phyloP scores from a whole-genome alignment of 2,329 filamentous ascomycete genomes.

The Beauveria sp. region DNA sequence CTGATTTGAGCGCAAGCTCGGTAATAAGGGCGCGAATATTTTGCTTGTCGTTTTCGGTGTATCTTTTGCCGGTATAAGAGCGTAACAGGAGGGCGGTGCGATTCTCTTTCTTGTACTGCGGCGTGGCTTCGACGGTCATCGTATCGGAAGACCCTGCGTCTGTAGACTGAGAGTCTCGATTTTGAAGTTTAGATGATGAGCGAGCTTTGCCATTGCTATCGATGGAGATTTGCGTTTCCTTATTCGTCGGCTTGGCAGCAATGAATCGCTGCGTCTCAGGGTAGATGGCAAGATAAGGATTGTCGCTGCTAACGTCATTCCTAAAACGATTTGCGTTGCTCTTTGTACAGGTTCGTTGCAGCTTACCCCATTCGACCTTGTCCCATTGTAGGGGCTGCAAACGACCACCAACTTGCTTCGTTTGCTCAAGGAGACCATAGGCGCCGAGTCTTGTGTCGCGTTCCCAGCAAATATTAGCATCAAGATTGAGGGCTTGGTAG shows the following conservation, averaged over 20 bases:
- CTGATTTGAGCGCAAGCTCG: conserved; percentile 67
- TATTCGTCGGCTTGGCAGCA: conserved; percentile 11
- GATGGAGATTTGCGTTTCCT: background rate
- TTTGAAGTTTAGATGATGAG: background rate
- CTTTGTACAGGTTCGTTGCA: conserved; percentile 59
- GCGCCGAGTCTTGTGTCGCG: conserved; percentile 61
- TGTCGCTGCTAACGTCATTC: conserved; percentile 30
- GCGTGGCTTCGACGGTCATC: conserved; percentile 9
- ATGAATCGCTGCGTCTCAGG: conserved; percentile 23
- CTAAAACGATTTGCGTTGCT: conserved; percentile 60
- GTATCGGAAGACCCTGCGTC: background rate
- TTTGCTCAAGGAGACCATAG: conserved; percentile 49
- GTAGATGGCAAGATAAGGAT: conserved; percentile 36
- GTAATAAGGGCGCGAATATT: conserved; percentile 71
- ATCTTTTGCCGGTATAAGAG: conserved; percentile 66
- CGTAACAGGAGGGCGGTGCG: conserved; percentile 70
- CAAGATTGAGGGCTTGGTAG: conserved; percentile 51
- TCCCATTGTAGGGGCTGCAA: conserved; percentile 47
- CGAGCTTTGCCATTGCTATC: background rate
- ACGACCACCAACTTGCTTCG: conserved; percentile 35
- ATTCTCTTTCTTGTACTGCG: conserved; percentile 29
- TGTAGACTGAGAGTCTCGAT: background rate
- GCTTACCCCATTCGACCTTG: conserved; percentile 59
- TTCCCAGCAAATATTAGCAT: conserved; percentile 59
- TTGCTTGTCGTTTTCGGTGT: conserved; percentile 71